Evolutionary conservation across 2,329 filamentous ascomycete species (phyloP).

Genomic region (Magnaporthiopsis rhizophila): DNA sequence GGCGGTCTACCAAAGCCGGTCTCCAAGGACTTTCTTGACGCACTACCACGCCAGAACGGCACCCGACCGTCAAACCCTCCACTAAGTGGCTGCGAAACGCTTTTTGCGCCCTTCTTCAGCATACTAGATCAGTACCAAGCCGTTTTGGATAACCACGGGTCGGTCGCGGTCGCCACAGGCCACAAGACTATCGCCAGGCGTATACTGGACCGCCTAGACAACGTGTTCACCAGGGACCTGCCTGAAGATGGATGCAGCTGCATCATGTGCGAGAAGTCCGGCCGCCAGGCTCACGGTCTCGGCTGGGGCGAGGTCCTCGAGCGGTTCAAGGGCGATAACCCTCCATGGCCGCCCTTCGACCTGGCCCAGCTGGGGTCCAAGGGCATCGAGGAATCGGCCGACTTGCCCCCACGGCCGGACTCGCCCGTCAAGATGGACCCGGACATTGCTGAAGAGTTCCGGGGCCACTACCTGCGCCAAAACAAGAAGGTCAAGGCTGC

Average conservation of each 20-base stretch:
- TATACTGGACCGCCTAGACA: constrained; percentile 81
- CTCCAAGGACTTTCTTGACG: constrained; percentile 65
- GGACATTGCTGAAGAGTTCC: constrained; percentile 87
- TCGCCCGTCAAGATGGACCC: constrained; percentile 74
- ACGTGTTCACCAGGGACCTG: constrained; percentile 89
- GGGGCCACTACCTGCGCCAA: constrained; percentile 85
- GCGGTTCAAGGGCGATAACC: constrained; percentile 82
- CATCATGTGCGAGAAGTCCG: constrained; percentile 64
- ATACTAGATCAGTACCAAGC: constrained; percentile 79
- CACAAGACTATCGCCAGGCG: constrained; percentile 90
- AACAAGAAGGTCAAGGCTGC: constrained; percentile 87
- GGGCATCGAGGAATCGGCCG: constrained; percentile 40
- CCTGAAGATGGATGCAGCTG: constrained; percentile 80
- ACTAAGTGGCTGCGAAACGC: constrained; percentile 57
- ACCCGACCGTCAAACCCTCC: constrained; percentile 55
- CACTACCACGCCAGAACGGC: constrained; percentile 47
- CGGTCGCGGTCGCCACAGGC: constrained; percentile 87
- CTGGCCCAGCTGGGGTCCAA: constrained; percentile 55
- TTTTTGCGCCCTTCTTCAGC: constrained; percentile 77
- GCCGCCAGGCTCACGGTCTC: constrained; percentile 61
- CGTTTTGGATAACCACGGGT: constrained; percentile 77
- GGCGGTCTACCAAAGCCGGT: constrained; percentile 69
- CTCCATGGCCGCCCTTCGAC: constrained; percentile 82
- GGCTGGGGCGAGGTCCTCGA: constrained; percentile 96
- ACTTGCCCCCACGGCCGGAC: constrained; percentile 47